Base-by-base conservation (phyloP, 2,329 filamentous ascomycete genomes). In the Teratosphaeria nubilosa region DNA sequence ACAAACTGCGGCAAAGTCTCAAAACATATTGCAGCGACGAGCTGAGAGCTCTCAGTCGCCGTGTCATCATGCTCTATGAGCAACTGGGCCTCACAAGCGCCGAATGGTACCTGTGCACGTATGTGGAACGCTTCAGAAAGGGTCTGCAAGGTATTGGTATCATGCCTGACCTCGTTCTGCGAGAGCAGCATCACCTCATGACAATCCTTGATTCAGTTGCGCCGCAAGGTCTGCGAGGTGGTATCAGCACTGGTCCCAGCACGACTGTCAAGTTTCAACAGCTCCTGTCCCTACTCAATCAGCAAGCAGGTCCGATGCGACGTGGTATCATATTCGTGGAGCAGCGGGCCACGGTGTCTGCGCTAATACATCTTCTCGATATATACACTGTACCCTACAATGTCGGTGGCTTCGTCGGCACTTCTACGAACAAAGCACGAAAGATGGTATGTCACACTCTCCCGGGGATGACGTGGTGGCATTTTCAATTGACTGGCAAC, bases 401-500 rank as follows among this genome's bases (percentile, higher is more conserved):
- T 13, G 64, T 76, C 14, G 77, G 72, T 34, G 77, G 78, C 2
- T 84, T 84, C 57, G 75, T 85, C 10, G 83, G 83, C 7, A 76
- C 74, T 53, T 73, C 81, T 55, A n/a, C 53, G 22, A 31, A 34
- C 14, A 20, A 14, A 37, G 25, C 53, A 9, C 25, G 32, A 45
- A 55, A 22, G 34, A 45, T 27, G 22, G 53, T 55, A 25, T 25
- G 37, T 22, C 14, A 53, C n/a, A 34, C 10, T 30, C 2, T 22
- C 20, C 16, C 16, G 20, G 5, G 3, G 9, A 53, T 27, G 7
- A 22, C 11, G 5, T 16, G 10, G 9, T 53, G n/a, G 31, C 51
- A 53, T 31, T 16, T 10, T 11, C 11, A 5, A 53, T 53, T 30
- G 31, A 53, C 25, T 20, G 25, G 6, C 10, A 3, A 11, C 22